Percentiles rank a stretch among this genome's conserved stretches.
phyloP scores from a whole-genome alignment of 1,139 yeast genomes.

The Candida anutae region DNA sequence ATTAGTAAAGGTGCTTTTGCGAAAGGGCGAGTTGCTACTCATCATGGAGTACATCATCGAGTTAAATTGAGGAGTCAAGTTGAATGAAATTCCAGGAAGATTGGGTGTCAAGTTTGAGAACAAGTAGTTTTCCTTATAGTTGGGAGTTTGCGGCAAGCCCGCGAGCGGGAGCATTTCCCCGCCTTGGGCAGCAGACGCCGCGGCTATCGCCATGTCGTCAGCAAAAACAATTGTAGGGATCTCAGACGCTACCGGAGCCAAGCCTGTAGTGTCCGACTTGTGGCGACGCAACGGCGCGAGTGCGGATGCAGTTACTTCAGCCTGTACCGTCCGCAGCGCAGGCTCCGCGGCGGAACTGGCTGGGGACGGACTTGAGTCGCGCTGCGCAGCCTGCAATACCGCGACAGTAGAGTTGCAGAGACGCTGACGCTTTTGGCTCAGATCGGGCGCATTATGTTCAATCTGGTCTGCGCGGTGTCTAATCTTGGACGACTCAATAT shows the following conservation, averaged over 20 bases:
- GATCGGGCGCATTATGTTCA: too few relatives aligned
- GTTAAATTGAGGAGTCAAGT: constrained; percentile 39
- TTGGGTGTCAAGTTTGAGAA: constrained; percentile 27
- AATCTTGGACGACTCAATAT: neutral
- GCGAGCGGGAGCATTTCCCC: neutral
- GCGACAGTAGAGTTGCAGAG: neutral
- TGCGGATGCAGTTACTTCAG: neutral
- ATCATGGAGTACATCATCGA: constrained; percentile 36
- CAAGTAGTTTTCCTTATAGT: constrained; percentile 23
- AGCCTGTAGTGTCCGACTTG: constrained; percentile 23
- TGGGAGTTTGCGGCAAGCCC: constrained; percentile 29
- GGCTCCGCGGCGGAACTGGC: too few relatives aligned
- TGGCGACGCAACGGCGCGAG: constrained; percentile 17
- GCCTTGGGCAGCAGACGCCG: neutral
- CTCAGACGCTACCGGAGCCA: constrained; percentile 6
- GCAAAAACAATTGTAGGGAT: too few relatives aligned
- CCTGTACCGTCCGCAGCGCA: neutral
- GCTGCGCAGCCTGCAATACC: neutral
- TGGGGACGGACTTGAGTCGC: neutral
- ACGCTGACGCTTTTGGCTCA: neutral
- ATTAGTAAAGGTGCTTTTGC: constrained; percentile 9
- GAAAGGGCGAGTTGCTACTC: constrained; percentile 29
- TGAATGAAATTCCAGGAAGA: constrained; percentile 17
- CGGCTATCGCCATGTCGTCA: neutral
- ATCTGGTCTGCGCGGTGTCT: neutral